Evolutionary conservation across 176 grass and related monocot genomes (phyloP), one percentile per base, ranked within the genome.

Genomic region (Zea mays): DNA sequence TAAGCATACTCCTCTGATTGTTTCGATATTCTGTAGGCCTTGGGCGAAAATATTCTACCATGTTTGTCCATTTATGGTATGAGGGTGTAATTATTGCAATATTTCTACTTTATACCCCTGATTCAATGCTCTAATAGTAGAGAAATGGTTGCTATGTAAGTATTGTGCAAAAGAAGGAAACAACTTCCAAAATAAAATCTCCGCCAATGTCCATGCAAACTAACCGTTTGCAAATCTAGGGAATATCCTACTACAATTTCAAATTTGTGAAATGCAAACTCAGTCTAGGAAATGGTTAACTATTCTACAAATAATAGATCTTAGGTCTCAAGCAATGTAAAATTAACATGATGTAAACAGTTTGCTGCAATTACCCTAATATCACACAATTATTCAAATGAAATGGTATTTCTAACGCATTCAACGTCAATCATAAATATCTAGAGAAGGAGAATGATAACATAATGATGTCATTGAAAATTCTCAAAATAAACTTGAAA

Each of bases 361-460:
- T 51, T 49, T 49, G 36, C 35, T 16, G 16, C 54, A 63, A 67
- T 40, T 72, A 71, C 72, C 21, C 13, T 66, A 57, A 55, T 68
- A 11, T 38, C 44, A 27, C 27, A 65, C 27, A 46, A 56, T 42
- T 6, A 40, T 20, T 36, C 62, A 21, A 73, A 49, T 47, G 13
- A 27, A 82, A 60, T 64, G 38, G 61, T 4, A 38, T 19, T 60
- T 13, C 4, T 33, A 51, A 41, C 20, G 34, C 44, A 69, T 75
- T 51, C 9, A 5, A 10, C 59, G 37, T 0, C 6, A 21, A 65
- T 40, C 7, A 77, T 46, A 13, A 55, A 63, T 63, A 62, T 14
- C 57, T 47, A 67, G 39, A 51, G 33, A 72, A 41, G 6, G 17
- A 41, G 14, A 81, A 83, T 73, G 27, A 51, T 36, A 78, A 34